Base-by-base conservation (phyloP, 805 yeast genomes). In the Kodamaea jinghongensis region DNA sequence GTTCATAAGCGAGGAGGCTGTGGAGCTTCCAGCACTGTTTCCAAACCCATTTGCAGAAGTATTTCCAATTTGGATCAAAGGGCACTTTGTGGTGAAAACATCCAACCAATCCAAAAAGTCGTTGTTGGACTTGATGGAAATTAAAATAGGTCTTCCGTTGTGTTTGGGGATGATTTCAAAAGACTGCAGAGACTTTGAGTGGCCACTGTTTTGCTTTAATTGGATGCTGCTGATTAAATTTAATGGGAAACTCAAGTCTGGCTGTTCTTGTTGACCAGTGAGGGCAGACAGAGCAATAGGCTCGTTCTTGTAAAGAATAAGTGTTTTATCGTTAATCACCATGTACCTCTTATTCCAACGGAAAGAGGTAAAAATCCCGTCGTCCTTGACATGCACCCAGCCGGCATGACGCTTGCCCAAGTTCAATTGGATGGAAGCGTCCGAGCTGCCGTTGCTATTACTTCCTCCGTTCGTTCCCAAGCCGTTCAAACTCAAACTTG, bases 341-440 rank as follows among this genome's bases (percentile, higher is more conserved):
- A 91, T 68, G 60, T 71, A 91, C 52, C 93, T 77, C 56, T 89
- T 89, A 43, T 90, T 89, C 99, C 99, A 91, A 50, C 95, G 71
- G 58, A 90, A 89, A 4, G 89, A 78, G 47, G 87, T 77, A 46
- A 91, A 67, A 20, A 70, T 55, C 10, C 97, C 96, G 52, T 91
- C 97, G 52, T 91, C 98, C 60, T 87, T 90, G 43, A 88, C 81
- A 39, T 86, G 85, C 15, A 88, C 90, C 95, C 96, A 90, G 0
- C 97, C 96, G 42, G 78, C 73, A 42, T 60, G 65, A 11, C 65
- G 53, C 36, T 70, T 60, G 42, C 63, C 62, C 38, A 34, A 17
- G 22, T 3, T 28, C 37, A 38, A 17, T 26, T 36, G 31, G 23
- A 36, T 17, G 7, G 26, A 7, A 8, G 23, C 7, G 23, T 20